Evolutionary conservation across 495 filamentous ascomycete genomes (phyloP).

Genomic region (Penicillium cataractarum): DNA sequence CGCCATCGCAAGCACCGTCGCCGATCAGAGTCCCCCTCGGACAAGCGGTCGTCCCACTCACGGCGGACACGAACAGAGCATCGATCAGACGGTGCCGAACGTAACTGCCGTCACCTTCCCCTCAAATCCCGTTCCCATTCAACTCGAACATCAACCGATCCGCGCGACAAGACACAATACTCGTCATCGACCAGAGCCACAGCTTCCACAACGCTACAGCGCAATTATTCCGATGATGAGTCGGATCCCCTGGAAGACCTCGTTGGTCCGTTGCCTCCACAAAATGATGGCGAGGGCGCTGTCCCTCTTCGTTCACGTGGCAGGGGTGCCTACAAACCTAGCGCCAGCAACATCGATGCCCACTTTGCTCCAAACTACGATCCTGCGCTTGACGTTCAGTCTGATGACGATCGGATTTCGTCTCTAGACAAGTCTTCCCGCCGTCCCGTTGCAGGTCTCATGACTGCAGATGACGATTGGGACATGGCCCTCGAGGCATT

Average conservation of each 20-base stretch:
- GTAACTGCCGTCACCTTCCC: constrained; percentile 9
- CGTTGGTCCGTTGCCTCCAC: constrained; percentile 76
- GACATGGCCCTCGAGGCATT: constrained; percentile 79
- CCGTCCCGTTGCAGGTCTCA: constrained; percentile 46
- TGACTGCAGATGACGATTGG: constrained; percentile 69
- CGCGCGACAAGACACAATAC: constrained; percentile 1
- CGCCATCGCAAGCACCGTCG: constrained; percentile 24
- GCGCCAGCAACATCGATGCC: constrained; percentile 71
- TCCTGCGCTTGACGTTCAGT: constrained; percentile 69
- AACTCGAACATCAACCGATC: constrained; percentile 4
- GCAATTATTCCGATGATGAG: constrained; percentile 40
- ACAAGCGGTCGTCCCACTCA: constrained; percentile 37
- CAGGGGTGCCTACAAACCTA: constrained; percentile 63
- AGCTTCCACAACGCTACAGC: background rate
- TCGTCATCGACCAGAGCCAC: background rate
- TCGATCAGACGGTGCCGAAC: constrained; percentile 7
- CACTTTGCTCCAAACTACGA: constrained; percentile 82
- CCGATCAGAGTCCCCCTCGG: constrained; percentile 24
- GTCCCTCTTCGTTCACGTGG: constrained; percentile 65
- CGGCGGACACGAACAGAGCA: constrained; percentile 5
- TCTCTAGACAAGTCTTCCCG: constrained; percentile 32
- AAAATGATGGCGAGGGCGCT: constrained; percentile 34
- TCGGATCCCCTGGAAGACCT: constrained; percentile 80
- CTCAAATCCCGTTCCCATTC: constrained; percentile 17
- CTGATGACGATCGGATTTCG: constrained; percentile 46